Conservation (phyloP, 371 early-diverging fungal genomes). For the Mortierella sp. region DNA sequence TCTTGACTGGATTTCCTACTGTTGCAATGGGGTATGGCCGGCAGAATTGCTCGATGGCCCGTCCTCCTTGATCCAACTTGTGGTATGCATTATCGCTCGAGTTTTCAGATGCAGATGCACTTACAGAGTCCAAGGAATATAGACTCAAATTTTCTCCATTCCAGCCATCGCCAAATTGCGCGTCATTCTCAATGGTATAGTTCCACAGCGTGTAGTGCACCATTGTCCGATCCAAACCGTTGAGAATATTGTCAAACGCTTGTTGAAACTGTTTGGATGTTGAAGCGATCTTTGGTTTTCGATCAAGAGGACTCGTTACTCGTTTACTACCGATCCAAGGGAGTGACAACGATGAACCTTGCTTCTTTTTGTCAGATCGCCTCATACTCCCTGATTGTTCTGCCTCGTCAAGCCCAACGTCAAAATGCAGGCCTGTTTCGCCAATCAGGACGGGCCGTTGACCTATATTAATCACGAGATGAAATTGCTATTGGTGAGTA, state of each 20-base stretch:
- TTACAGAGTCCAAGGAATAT: conserved; percentile 17
- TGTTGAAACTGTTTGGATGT: conserved; percentile 52
- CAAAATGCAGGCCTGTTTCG: conserved; percentile 82
- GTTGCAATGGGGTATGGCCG: conserved; percentile 49
- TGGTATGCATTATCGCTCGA: background rate
- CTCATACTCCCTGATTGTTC: conserved; percentile 37
- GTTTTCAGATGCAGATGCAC: background rate
- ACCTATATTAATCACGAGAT: conserved; percentile 13
- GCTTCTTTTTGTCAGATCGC: background rate
- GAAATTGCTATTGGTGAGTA: background rate
- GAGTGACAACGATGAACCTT: background rate
- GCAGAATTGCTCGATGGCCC: conserved; percentile 50
- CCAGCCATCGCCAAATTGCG: conserved; percentile 76
- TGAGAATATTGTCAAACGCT: conserved; percentile 74
- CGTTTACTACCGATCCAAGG: background rate
- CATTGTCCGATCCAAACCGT: conserved; percentile 70
- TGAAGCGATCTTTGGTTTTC: background rate
- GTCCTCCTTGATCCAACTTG: conserved; percentile 33
- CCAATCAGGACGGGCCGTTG: conserved; percentile 71
- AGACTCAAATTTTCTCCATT: conserved; percentile 78
- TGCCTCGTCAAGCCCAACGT: conserved; percentile 62
- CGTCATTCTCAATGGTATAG: conserved; percentile 70
- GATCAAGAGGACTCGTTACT: background rate
- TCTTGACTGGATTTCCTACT: conserved; percentile 24
- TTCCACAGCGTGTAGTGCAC: conserved; percentile 76